A percentile compares a stretch with the other conserved stretches of the same genome.
Evolutionary conservation across 495 filamentous ascomycete genomes (phyloP).

Genomic region (Hypoxylon fuscum): DNA sequence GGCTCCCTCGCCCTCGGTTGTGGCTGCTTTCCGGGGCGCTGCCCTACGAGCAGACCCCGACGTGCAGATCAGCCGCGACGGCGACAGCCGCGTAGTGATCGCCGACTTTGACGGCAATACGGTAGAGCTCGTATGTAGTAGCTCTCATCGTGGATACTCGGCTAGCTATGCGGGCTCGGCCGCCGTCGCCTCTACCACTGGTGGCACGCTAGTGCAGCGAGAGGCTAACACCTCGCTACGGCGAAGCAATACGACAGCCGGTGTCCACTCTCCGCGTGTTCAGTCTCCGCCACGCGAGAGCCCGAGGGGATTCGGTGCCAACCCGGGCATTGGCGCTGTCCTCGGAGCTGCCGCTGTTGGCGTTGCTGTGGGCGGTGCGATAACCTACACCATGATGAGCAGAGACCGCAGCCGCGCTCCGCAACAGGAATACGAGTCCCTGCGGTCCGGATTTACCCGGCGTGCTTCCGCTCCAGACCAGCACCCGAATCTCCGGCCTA

Average conservation of each 20-base stretch:
- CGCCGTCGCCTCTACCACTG: conserved; percentile 30
- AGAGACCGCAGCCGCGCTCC: conserved; percentile 59
- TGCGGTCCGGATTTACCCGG: conserved; percentile 41
- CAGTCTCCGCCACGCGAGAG: conserved; percentile 45
- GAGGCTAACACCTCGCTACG: conserved; percentile 42
- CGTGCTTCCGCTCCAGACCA: conserved; percentile 52
- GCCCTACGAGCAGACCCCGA: conserved; percentile 27
- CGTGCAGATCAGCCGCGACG: conserved; percentile 15
- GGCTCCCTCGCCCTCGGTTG: conserved; percentile 30
- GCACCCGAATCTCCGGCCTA: conserved; percentile 41
- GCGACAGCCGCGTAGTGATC: conserved; percentile 47
- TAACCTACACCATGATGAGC: conserved; percentile 76
- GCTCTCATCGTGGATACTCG: conserved; percentile 39
- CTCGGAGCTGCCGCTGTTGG: conserved; percentile 75
- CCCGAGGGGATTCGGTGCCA: conserved; percentile 46
- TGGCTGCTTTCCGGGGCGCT: conserved; percentile 27
- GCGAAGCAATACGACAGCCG: conserved; percentile 49
- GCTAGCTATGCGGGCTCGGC: conserved; percentile 43
- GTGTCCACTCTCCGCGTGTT: conserved; percentile 42
- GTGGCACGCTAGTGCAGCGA: conserved; percentile 8
- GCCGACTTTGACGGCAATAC: conserved; percentile 63
- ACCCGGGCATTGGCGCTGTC: conserved; percentile 64
- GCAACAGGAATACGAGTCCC: conserved; percentile 48
- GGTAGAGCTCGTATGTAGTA: conserved; percentile 55
- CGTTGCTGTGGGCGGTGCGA: conserved; percentile 76